Percentiles rank a stretch among this genome's conserved stretches.
Conservation (phyloP, 225 moss, liverwort and hornwort species). For the Takakia lepidozioides region DNA sequence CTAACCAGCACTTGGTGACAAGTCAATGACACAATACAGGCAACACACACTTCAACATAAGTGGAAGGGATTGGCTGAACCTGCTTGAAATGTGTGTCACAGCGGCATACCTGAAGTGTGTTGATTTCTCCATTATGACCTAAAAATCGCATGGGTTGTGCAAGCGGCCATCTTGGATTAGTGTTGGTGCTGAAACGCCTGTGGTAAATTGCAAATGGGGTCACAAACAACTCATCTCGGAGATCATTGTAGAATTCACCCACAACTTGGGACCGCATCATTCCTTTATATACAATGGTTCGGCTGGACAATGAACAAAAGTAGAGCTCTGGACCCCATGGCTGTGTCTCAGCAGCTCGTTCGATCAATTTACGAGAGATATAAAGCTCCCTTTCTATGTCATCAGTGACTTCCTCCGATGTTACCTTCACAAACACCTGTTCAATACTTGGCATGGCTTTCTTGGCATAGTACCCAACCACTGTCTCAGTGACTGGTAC, state of each 20-base stretch:
- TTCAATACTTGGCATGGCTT: constrained; percentile 66
- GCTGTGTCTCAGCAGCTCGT: constrained; percentile 34
- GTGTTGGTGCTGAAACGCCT: constrained; percentile 90
- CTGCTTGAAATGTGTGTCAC: too few relatives aligned
- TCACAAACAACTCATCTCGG: constrained; percentile 57
- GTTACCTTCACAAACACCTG: constrained; percentile 84
- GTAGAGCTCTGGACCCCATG: constrained; percentile 81
- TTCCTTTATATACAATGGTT: constrained; percentile 96
- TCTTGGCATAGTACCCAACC: constrained; percentile 63
- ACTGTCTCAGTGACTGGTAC: constrained; percentile 71
- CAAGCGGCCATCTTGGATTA: constrained; percentile 92
- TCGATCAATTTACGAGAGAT: constrained; percentile 83
- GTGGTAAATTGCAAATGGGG: constrained; percentile 91
- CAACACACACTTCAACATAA: too few relatives aligned
- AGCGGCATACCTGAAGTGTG: constrained; percentile 77
- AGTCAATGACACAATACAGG: too few relatives aligned
- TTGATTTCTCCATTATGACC: constrained; percentile 99
- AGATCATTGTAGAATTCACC: constrained; percentile 73
- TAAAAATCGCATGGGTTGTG: constrained; percentile 92
- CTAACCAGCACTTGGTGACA: too few relatives aligned
- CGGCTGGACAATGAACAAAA: constrained; percentile 94
- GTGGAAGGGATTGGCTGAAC: too few relatives aligned
- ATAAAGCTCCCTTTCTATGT: constrained; percentile 86
- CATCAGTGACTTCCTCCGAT: constrained; percentile 74
- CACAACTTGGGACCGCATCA: constrained; percentile 73